Conservation (phyloP, 768 basidiomycete genomes). For the Cyclocybe cylindracea region DNA sequence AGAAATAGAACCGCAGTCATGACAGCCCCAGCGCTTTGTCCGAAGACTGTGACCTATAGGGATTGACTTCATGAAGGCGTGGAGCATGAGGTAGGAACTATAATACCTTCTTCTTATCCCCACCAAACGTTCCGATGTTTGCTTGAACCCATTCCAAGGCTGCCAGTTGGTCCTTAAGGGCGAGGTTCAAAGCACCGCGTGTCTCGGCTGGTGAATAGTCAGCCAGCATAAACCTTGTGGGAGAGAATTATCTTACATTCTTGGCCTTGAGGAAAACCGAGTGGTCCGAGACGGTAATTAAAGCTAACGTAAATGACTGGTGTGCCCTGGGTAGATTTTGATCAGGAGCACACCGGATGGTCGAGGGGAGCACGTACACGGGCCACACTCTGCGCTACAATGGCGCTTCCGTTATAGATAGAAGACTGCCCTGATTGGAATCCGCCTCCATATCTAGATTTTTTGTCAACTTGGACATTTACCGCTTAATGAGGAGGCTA, state of each 20-base stretch:
- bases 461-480: not conserved
- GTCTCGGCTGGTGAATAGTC: conserved; percentile 26
- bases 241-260: conserved; percentile 23
- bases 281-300: conserved; percentile 44
- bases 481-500: not conserved
- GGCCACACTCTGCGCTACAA: conserved; percentile 37
- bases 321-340: conserved; percentile 27
- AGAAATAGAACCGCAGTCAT: conserved; percentile 40
- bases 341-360: not conserved
- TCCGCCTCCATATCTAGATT: conserved; percentile 34
- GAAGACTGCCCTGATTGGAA: conserved; percentile 28
- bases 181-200: conserved; percentile 43
- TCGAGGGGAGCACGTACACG: conserved; percentile 23
- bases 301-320: conserved; percentile 44
- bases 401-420: conserved; percentile 31
- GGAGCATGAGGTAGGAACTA: too few species aligned
- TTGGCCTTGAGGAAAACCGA: conserved; percentile 44
- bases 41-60: conserved; percentile 48
- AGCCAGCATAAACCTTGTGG: not conserved
- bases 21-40: conserved; percentile 59
- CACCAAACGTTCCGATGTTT: conserved; percentile 62
- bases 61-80: too few species aligned
- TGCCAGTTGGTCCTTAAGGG: conserved; percentile 43
- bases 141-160: conserved; percentile 58
- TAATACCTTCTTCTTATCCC: conserved; percentile 38